Base-by-base conservation (phyloP, 495 filamentous ascomycete genomes). In the Podospora australis region DNA sequence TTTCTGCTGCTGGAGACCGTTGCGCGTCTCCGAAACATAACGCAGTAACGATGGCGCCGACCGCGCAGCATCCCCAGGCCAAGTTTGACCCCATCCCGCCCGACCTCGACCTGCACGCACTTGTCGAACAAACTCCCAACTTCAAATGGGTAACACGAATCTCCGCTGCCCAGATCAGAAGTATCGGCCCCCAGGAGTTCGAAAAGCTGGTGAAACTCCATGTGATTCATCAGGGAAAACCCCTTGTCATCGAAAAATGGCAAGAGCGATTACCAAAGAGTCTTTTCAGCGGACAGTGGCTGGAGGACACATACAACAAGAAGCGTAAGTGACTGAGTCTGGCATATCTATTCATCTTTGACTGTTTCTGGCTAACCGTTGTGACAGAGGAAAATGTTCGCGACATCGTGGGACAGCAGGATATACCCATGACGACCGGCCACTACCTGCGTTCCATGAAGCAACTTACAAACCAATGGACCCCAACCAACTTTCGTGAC, bases 361-460 rank as follows among this genome's bases (percentile, higher is more conserved):
- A 8, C 25, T 7, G 3, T 23, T 2, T 22, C 41, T 55, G 20
- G 49, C 22, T 38, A 35, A 19, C 4, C 44, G 22, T 10, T 22
- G n/a, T 17, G 10, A 25, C 43, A 78, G 75, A 73, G 58, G 75
- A 79, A 51, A 73, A 81, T 64, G 85, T 90, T 34, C 78, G 91
- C 44, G 84, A 95, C 61, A 78, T 96, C 21, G 78, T 70, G 1
- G 74, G 73, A 4, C 78, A 82, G 48, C 66, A 75, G 11, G 79
- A 88, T 63, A 76, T 90, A 28, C 81, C 81, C 3, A 85, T 96
- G 65, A 88, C 87, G 0, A 83, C 89, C 35, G 82, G 79, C 8
- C 91, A 96, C 60, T 98, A 98, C 66, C 70, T 98, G 10, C 81
- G 82, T 43, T 90, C 85, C 42, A 80, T 96, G 80, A 73, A 78